A percentile compares a stretch with the other conserved stretches of the same genome.
Evolutionary conservation across 805 yeast genomes (phyloP).

Genomic region (Wickerhamiella domercqiae): DNA sequence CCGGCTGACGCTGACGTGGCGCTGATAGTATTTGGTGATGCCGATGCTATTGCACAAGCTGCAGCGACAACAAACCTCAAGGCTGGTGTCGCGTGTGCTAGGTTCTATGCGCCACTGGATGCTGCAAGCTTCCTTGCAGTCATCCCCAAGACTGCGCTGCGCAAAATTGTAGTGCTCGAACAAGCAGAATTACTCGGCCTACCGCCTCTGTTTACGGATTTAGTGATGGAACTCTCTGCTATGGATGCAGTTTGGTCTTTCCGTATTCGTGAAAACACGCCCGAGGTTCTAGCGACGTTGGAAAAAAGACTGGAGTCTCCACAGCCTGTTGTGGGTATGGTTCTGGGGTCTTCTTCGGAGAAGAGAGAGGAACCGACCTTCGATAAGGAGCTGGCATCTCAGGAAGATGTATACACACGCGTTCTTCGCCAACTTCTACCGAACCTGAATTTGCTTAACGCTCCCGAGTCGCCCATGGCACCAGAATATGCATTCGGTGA

Average conservation of each 20-base stretch:
- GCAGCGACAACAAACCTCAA: conserved; percentile 21
- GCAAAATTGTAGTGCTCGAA: conserved; percentile 46
- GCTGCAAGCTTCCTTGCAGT: conserved; percentile 33
- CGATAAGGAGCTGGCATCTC: conserved; percentile 30
- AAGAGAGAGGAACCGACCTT: not conserved
- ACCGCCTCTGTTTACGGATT: conserved; percentile 57
- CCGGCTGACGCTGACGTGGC: conserved; percentile 32
- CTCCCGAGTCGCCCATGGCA: conserved; percentile 30
- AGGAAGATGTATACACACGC: conserved; percentile 65
- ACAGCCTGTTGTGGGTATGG: conserved; percentile 7
- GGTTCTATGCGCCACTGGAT: conserved; percentile 61
- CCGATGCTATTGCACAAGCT: conserved; percentile 27
- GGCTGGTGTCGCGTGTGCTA: conserved; percentile 38
- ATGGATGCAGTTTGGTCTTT: conserved; percentile 36
- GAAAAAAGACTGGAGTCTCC: too few relatives aligned
- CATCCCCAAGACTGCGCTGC: conserved; percentile 37
- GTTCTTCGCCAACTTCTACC: conserved; percentile 55
- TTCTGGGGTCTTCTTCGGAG: conserved; percentile 6
- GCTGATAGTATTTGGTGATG: conserved; percentile 49
- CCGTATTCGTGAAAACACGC: conserved; percentile 31
- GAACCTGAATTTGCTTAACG: conserved; percentile 46
- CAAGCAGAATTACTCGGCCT: conserved; percentile 64
- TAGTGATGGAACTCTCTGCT: conserved; percentile 14
- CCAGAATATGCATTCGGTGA: conserved; percentile 87
- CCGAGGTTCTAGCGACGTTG: conserved; percentile 24